phyloP scores from a whole-genome alignment of 75 land plant genomes.

The Picea glauca region DNA sequence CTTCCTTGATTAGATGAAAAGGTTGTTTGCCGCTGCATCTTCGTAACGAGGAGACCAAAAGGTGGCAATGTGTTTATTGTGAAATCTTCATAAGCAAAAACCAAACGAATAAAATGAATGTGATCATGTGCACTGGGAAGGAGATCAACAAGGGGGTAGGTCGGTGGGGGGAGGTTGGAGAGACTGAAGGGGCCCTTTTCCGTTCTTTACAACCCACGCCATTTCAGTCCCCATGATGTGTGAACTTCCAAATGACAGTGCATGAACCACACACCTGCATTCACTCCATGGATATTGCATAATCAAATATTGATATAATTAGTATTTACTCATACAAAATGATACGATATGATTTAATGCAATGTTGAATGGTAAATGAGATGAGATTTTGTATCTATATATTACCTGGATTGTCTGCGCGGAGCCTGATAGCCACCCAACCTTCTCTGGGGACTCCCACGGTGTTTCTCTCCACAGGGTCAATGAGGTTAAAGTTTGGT shows the following conservation, averaged over 20 bases:
- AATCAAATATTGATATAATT: too few relatives aligned
- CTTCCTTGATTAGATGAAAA: too few relatives aligned
- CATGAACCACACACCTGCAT: constrained; percentile 57
- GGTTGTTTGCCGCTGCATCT: too few relatives aligned
- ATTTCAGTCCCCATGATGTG: constrained; percentile 51
- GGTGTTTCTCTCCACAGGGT: constrained; percentile 33
- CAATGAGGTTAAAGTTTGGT: constrained; percentile 21
- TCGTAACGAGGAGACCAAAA: too few relatives aligned
- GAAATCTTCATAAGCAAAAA: too few relatives aligned
- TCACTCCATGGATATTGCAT: background rate
- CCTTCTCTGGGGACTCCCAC: constrained; percentile 25
- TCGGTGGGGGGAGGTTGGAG: constrained; percentile 51
- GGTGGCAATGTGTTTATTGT: too few relatives aligned
- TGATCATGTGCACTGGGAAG: too few relatives aligned
- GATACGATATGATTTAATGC: too few relatives aligned
- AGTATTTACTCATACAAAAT: too few relatives aligned
- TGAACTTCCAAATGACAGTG: constrained; percentile 62
- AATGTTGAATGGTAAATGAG: too few relatives aligned
- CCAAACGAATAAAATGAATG: too few relatives aligned
- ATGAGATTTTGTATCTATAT: too few relatives aligned
- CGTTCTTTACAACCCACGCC: constrained; percentile 53
- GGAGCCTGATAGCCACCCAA: constrained; percentile 38
- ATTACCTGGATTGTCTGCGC: constrained; percentile 44
- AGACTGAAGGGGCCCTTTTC: constrained; percentile 32
- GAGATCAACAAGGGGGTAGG: constrained; percentile 49